These are phyloP conservation scores for Phytophthora melonis DNA, from an alignment of 352 stramenopile genomes.

Conservation along the genomic window DNA sequence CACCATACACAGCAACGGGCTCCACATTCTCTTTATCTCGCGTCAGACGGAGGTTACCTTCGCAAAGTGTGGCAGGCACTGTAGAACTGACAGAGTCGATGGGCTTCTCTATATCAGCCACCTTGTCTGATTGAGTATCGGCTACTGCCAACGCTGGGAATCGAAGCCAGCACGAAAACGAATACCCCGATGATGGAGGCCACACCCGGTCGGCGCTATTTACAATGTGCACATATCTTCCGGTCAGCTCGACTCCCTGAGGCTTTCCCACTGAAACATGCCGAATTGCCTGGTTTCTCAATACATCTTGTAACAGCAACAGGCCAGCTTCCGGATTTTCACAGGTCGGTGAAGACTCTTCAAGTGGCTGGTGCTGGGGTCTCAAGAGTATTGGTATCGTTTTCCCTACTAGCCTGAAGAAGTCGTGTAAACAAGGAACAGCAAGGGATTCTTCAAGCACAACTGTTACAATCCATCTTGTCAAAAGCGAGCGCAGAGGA, in stretches of 20 bases:
- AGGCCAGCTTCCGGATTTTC: slow-evolving; percentile 49
- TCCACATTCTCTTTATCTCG: slow-evolving; percentile 52
- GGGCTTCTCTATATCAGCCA: not conserved
- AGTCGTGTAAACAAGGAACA: slow-evolving; percentile 61
- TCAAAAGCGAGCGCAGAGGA: slow-evolving; percentile 44
- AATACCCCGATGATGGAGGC: slow-evolving; percentile 79
- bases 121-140: not conserved
- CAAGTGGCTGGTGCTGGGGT: slow-evolving; percentile 16
- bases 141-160: slow-evolving; percentile 44
- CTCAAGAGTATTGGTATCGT: slow-evolving; percentile 59
- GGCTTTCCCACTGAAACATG: slow-evolving; percentile 68
- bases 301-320: slow-evolving; percentile 47
- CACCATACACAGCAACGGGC: slow-evolving; percentile 53
- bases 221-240: slow-evolving; percentile 72
- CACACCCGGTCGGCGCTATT: slow-evolving; percentile 68
- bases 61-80: slow-evolving; percentile 59
- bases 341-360: not conserved
- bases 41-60: slow-evolving; percentile 60
- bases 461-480: slow-evolving; percentile 54
- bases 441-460: slow-evolving; percentile 56
- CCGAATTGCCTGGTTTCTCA: slow-evolving; percentile 55
- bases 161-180: slow-evolving; percentile 77
- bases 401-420: slow-evolving; percentile 60
- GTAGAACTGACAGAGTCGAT: slow-evolving; percentile 3
- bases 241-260: slow-evolving; percentile 56